These are phyloP conservation scores for Sclerotinia minor DNA, from an alignment of 2,329 filamentous ascomycete genomes.

Conservation along the genomic window DNA sequence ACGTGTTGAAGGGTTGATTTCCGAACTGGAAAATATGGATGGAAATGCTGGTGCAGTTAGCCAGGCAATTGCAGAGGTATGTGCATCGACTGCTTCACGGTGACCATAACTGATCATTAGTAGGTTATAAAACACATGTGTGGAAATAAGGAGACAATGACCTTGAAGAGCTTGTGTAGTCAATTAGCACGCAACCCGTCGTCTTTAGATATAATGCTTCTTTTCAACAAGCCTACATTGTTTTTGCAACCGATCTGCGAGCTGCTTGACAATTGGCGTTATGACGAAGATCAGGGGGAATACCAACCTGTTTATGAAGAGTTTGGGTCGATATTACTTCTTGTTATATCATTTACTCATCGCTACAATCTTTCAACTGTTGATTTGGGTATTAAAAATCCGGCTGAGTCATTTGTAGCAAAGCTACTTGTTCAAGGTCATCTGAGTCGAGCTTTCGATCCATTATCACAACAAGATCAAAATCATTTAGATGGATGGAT, in stretches of 20 bases:
- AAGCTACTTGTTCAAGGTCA: constrained; percentile 63
- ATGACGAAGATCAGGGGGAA: constrained; percentile 81
- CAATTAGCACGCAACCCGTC: constrained; percentile 71
- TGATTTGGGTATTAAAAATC: constrained; percentile 60
- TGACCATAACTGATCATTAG: constrained; percentile 26
- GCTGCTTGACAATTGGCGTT: constrained; percentile 74
- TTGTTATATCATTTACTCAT: constrained; percentile 73
- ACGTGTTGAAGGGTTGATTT: constrained; percentile 71
- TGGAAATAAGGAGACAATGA: constrained; percentile 73
- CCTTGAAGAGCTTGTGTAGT: constrained; percentile 72
- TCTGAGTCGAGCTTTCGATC: constrained; percentile 55
- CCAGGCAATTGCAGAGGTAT: constrained; percentile 71
- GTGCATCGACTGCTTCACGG: constrained; percentile 30
- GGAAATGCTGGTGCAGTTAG: constrained; percentile 88
- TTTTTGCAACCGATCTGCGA: constrained; percentile 73
- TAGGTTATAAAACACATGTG: constrained; percentile 70
- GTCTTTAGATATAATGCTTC: constrained; percentile 70
- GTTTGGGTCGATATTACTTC: constrained; percentile 73
- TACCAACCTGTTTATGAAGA: constrained; percentile 86
- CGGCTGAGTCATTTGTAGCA: constrained; percentile 64
- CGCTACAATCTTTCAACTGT: constrained; percentile 66
- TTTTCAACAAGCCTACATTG: constrained; percentile 70
- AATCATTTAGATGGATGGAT: constrained; percentile 73
- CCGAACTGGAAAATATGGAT: constrained; percentile 84
- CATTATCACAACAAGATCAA: constrained; percentile 63